Evolutionary conservation across 1,284 basidiomycete species (phyloP), one percentile per base, ranked within the genome.

Genomic region (Sanghuangporus sanghuang): DNA sequence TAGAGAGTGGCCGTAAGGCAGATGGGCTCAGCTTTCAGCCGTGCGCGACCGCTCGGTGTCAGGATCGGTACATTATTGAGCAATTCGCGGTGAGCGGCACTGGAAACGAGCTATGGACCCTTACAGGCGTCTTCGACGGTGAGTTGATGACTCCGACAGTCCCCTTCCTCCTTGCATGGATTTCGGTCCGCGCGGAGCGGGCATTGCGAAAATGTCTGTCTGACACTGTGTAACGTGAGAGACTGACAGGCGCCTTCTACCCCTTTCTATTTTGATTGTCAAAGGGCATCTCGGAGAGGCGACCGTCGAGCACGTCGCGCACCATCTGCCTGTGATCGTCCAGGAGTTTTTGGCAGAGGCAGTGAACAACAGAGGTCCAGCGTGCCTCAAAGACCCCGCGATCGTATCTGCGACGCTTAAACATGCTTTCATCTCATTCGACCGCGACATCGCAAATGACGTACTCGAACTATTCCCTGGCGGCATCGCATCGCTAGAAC

Each of bases 271-370:
- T 9, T 16, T 27, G 44, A 60, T 36, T 60, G 36, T 61, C 40
- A 39, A 60, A 65, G 64, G 64, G 18, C 64, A 65, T 54, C 64
- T 65, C 39, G 64, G 64, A 3, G 64, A 65, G 52, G 42, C 64
- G 48, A 65, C 64, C 0, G 88, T 87, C 9, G 82, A 84, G 67
- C 85, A 89, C 67, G 85, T 86, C 61, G 82, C 85, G 44, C 77
- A 83, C 68, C 85, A 87, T 70, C 77, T 89, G 62, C 87, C 86
- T 57, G 85, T 86, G 68, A 88, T 89, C 69, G 78, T 88, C 40
- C 79, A 78, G 42, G 77, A 86, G 66, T 84, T 82, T 68, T 73
- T 89, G 36, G 76, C 79, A 60, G 78, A 78, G 23, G 18, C 73
- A n/a, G 23, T 46, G 44, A 52, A 62, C 74, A 48, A 71, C 73